phyloP scores from a whole-genome alignment of 176 grass and related monocot species.

The Rhipidocladum racemiflorum region DNA sequence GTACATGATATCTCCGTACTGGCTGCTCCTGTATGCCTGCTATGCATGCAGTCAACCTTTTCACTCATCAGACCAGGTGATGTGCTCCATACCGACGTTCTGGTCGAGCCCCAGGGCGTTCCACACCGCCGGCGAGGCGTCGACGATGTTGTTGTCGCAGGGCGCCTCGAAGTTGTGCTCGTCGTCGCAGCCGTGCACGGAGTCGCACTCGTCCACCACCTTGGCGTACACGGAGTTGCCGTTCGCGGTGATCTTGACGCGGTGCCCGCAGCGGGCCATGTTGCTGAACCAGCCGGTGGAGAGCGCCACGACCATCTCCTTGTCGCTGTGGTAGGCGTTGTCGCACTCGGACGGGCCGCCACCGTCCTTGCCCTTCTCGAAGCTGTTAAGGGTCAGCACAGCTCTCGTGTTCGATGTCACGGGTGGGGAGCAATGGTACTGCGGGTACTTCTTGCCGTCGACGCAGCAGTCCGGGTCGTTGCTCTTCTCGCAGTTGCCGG shows the following conservation, averaged over 20 bases:
- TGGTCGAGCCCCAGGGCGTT: not conserved
- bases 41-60: not conserved
- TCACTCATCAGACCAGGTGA: slow-evolving; percentile 41
- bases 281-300: slow-evolving; percentile 29
- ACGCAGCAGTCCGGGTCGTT: slow-evolving; percentile 28
- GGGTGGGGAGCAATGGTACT: slow-evolving; percentile 30
- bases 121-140: not conserved
- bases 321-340: slow-evolving; percentile 3
- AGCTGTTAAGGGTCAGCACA: slow-evolving; percentile 16
- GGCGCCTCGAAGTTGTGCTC: slow-evolving; percentile 18
- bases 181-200: not conserved
- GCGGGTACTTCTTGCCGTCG: slow-evolving; percentile 20
- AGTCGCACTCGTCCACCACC: slow-evolving; percentile 48
- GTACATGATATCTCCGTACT: not conserved
- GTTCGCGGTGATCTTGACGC: not conserved
- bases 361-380: slow-evolving; percentile 12
- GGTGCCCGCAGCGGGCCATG: not conserved
- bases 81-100: not conserved
- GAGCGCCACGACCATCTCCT: slow-evolving; percentile 9
- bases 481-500: slow-evolving; percentile 39
- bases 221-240: slow-evolving; percentile 10
- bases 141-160: slow-evolving; percentile 18
- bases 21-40: not conserved
- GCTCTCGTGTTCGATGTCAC: not conserved
- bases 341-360: not conserved